Conservation (phyloP, 116 monocot species). For the Cymodocea nodosa region DNA sequence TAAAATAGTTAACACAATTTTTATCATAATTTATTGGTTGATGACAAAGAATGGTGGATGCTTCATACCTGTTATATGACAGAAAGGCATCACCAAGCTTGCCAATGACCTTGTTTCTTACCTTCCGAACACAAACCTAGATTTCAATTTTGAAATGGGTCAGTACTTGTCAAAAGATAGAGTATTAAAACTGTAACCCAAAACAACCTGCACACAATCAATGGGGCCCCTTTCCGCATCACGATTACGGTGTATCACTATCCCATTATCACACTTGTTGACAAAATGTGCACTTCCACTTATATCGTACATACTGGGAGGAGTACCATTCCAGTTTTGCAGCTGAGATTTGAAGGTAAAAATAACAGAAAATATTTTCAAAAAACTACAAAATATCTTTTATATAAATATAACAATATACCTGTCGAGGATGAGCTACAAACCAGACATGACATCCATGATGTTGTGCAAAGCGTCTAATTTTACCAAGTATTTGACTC, state of each 20-base stretch:
- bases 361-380: background rate
- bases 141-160: background rate
- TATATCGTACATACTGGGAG: slow-evolving; percentile 89
- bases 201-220: slow-evolving; percentile 48
- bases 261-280: slow-evolving; percentile 96
- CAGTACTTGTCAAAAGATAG: background rate
- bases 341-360: slow-evolving; percentile 25
- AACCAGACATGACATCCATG: slow-evolving; percentile 99
- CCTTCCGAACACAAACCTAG: slow-evolving; percentile 75
- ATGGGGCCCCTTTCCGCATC: slow-evolving; percentile 40
- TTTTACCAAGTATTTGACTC: slow-evolving; percentile 71
- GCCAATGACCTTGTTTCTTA: slow-evolving; percentile 79
- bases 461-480: slow-evolving; percentile 86
- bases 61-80: slow-evolving; percentile 56
- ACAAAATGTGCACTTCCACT: slow-evolving; percentile 98
- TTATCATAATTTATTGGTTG: no score
- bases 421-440: slow-evolving; percentile 95
- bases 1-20: no score
- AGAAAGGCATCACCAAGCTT: slow-evolving; percentile 59
- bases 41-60: background rate
- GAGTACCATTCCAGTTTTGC: slow-evolving; percentile 60
- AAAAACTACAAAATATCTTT: background rate
- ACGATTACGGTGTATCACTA: slow-evolving; percentile 77
- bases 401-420: slow-evolving; percentile 10
- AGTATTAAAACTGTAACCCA: background rate